Evolutionary conservation across 2,329 filamentous ascomycete species (phyloP).

Genomic region (Diaporthe vexans): DNA sequence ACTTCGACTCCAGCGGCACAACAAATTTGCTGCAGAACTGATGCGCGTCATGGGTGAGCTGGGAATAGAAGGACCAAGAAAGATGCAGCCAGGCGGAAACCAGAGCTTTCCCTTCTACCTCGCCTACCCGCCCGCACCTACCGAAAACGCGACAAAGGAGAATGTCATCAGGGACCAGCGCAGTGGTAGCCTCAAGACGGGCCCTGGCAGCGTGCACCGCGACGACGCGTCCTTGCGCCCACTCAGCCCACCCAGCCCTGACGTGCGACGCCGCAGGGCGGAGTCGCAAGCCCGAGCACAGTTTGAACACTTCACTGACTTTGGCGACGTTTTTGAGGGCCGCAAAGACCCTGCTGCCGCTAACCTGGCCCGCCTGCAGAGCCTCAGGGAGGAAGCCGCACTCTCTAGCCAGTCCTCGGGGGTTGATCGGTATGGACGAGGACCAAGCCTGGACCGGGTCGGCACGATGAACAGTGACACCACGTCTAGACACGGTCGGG

Average conservation of each 20-base stretch:
- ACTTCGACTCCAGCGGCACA: conserved; percentile 88
- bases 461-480: conserved; percentile 18
- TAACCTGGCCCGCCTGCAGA: conserved; percentile 39
- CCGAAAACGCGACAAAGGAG: conserved; percentile 9
- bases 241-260: conserved; percentile 8
- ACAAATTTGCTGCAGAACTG: conserved; percentile 93
- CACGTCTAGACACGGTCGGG: conserved; percentile 21
- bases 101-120: conserved; percentile 75
- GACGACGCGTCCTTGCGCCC: conserved; percentile 15
- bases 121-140: conserved; percentile 49
- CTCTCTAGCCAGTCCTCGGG: conserved; percentile 7
- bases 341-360: conserved; percentile 35
- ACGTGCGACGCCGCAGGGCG: conserved; percentile 36
- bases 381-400: conserved; percentile 37
- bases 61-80: conserved; percentile 86
- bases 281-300: conserved; percentile 33
- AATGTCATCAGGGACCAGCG: conserved; percentile 37
- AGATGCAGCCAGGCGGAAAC: conserved; percentile 78
- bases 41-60: conserved; percentile 88
- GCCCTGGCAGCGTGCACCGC: not conserved
- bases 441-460: not conserved
- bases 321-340: conserved; percentile 41
- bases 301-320: conserved; percentile 32
- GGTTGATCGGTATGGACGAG: conserved; percentile 20
- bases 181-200: conserved; percentile 36